Conservation (phyloP, 805 yeast species). For the Wickerhamiella allomyrinae region DNA sequence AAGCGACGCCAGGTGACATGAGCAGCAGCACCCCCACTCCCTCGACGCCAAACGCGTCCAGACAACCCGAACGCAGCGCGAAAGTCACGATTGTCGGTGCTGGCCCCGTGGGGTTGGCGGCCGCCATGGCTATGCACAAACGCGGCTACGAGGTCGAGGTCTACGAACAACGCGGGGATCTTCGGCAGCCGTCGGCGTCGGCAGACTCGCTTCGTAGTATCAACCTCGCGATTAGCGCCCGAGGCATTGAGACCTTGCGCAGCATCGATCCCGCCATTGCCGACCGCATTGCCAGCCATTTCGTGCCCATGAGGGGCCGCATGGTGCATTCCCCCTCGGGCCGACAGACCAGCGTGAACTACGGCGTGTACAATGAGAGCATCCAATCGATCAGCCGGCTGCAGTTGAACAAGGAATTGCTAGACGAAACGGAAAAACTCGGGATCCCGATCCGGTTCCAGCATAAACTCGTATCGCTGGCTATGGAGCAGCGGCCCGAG, state of each 20-base stretch:
- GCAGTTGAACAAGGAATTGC: slow-evolving; percentile 45
- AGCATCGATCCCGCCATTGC: slow-evolving; percentile 49
- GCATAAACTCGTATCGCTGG: slow-evolving; percentile 35
- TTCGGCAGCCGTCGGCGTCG: slow-evolving; percentile 26
- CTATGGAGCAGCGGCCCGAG: slow-evolving; percentile 8
- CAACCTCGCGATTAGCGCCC: slow-evolving; percentile 72
- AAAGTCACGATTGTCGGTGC: slow-evolving; percentile 54
- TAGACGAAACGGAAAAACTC: slow-evolving; percentile 46
- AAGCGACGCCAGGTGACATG: too few species aligned
- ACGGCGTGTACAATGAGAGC: slow-evolving; percentile 69
- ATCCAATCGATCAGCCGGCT: slow-evolving; percentile 78
- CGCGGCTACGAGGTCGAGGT: slow-evolving; percentile 60
- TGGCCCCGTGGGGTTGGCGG: slow-evolving; percentile 76
- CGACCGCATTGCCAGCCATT: slow-evolving; percentile 37
- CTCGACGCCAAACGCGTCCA: too few species aligned
- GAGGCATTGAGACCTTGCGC: slow-evolving; percentile 63
- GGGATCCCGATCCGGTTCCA: slow-evolving; percentile 38
- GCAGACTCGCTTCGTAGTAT: slow-evolving; percentile 35
- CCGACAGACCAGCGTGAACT: slow-evolving; percentile 48
- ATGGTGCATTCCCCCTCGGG: slow-evolving; percentile 72
- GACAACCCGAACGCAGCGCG: too few species aligned
- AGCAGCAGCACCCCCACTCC: too few species aligned
- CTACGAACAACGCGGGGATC: slow-evolving; percentile 61
- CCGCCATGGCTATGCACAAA: slow-evolving; percentile 65
- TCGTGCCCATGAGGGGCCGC: slow-evolving; percentile 78